Conservation (phyloP, 2,329 filamentous ascomycete genomes). For the Fusarium odoratissimum region DNA sequence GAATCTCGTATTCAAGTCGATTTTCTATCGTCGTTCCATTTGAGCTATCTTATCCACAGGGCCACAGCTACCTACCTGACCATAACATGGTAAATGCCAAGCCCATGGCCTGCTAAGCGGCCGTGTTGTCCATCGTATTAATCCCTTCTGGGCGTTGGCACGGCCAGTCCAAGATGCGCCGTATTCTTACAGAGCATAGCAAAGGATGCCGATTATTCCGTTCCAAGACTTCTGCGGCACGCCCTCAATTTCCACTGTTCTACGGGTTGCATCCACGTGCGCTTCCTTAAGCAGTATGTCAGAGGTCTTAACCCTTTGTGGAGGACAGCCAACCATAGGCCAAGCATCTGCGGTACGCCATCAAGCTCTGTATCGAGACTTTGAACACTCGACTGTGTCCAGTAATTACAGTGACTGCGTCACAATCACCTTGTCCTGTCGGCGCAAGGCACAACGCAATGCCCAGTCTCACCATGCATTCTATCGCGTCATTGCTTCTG, state of each 20-base stretch:
- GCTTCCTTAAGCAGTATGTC: conserved; percentile 26
- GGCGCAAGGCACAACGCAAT: conserved; percentile 39
- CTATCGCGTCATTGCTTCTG: conserved; percentile 44
- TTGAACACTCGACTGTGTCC: conserved; percentile 17
- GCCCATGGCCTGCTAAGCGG: conserved; percentile 30
- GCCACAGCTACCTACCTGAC: conserved; percentile 10
- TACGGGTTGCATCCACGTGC: conserved; percentile 42
- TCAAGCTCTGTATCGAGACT: conserved; percentile 26
- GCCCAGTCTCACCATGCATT: conserved; percentile 43
- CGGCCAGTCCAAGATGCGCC: conserved; percentile 26
- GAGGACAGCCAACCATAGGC: conserved; percentile 35
- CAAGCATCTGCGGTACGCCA: conserved; percentile 35
- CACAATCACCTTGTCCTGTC: conserved; percentile 26
- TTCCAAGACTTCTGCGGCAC: conserved; percentile 46
- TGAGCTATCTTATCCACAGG: conserved; percentile 7
- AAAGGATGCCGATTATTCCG: conserved; percentile 45
- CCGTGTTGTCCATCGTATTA: conserved; percentile 31
- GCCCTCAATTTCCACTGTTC: conserved; percentile 46
- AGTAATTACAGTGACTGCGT: conserved; percentile 26
- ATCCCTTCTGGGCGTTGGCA: conserved; percentile 38
- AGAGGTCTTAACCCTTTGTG: conserved; percentile 38
- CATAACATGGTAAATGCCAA: conserved; percentile 32
- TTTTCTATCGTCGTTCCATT: conserved; percentile 8
- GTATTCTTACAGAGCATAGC: conserved; percentile 30
- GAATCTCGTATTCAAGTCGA: conserved; percentile 32